Evolutionary conservation across 768 basidiomycete species (phyloP).

Genomic region (Phaeotremella fagi): DNA sequence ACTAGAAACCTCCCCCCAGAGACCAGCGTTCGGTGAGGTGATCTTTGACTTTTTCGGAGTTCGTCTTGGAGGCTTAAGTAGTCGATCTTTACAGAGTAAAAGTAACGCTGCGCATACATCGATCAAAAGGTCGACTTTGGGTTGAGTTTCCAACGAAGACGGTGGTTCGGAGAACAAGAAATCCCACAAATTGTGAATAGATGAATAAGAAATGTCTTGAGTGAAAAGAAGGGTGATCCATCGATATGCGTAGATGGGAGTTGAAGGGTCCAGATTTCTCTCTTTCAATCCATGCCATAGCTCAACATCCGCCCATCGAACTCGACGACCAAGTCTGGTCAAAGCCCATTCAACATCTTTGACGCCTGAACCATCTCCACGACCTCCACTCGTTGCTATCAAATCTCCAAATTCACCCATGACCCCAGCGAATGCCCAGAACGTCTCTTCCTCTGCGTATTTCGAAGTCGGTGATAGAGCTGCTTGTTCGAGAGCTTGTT

Average conservation of each 20-base stretch:
- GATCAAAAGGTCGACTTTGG: conserved; percentile 36
- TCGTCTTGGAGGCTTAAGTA: conserved; percentile 8
- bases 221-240: conserved; percentile 35
- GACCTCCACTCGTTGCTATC: neutral
- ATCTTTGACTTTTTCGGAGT: neutral
- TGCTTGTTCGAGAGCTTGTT: neutral
- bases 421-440: conserved; percentile 32
- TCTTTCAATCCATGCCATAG: conserved; percentile 11
- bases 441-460: conserved; percentile 36
- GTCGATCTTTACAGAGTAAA: conserved; percentile 25
- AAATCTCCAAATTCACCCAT: conserved; percentile 33
- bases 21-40: conserved; percentile 9
- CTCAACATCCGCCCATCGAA: conserved; percentile 36
- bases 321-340: conserved; percentile 16
- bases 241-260: conserved; percentile 32
- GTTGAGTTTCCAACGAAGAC: conserved; percentile 5
- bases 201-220: conserved; percentile 14
- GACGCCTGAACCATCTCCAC: neutral
- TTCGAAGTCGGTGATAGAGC: neutral
- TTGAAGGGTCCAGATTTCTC: conserved; percentile 28
- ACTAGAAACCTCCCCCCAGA: conserved; percentile 27
- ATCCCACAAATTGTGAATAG: conserved; percentile 37
- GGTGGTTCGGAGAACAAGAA: conserved; percentile 32
- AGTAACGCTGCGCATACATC: conserved; percentile 43
- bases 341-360: conserved; percentile 1